A percentile compares a stretch with the other conserved stretches of the same genome.
Conservation (phyloP, 2,329 filamentous ascomycete species). For the Diaporthe caulivora region DNA sequence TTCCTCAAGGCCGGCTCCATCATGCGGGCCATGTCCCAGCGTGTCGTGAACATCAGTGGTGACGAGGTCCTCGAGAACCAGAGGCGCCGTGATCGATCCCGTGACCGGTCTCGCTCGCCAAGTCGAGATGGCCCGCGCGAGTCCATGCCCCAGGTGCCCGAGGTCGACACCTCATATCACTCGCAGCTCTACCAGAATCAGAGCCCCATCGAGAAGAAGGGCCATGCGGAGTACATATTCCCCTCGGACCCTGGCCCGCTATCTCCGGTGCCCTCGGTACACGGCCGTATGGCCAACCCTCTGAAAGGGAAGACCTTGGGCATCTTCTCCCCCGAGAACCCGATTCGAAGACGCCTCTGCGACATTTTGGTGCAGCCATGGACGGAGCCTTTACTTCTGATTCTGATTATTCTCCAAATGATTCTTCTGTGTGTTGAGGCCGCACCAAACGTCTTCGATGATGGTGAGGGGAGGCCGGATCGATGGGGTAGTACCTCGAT, state of each 20-base stretch:
- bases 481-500: slow-evolving; percentile 77
- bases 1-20: slow-evolving; percentile 80
- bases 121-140: slow-evolving; percentile 65
- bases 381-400: slow-evolving; percentile 86
- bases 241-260: slow-evolving; percentile 48
- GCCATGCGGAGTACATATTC: slow-evolving; percentile 48
- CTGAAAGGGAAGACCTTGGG: slow-evolving; percentile 88
- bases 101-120: slow-evolving; percentile 69
- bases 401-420: slow-evolving; percentile 90
- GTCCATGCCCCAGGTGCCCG: slow-evolving; percentile 58
- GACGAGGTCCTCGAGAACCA: slow-evolving; percentile 86
- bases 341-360: slow-evolving; percentile 79
- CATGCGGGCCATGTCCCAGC: slow-evolving; percentile 90
- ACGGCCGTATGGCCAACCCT: slow-evolving; percentile 73
- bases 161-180: slow-evolving; percentile 64
- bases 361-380: slow-evolving; percentile 87
- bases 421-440: slow-evolving; percentile 90
- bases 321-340: slow-evolving; percentile 84
- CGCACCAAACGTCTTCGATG: slow-evolving; percentile 75
- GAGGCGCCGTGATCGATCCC: slow-evolving; percentile 71
- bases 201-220: slow-evolving; percentile 60
- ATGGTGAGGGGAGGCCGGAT: slow-evolving; percentile 69
- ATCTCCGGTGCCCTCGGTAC: slow-evolving; percentile 44
- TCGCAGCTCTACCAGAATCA: slow-evolving; percentile 57
- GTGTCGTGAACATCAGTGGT: slow-evolving; percentile 97